Evolutionary conservation across 805 yeast genomes (phyloP), one percentile per base, ranked within the genome.

Genomic region (Cyberlindnera suaveolens): DNA sequence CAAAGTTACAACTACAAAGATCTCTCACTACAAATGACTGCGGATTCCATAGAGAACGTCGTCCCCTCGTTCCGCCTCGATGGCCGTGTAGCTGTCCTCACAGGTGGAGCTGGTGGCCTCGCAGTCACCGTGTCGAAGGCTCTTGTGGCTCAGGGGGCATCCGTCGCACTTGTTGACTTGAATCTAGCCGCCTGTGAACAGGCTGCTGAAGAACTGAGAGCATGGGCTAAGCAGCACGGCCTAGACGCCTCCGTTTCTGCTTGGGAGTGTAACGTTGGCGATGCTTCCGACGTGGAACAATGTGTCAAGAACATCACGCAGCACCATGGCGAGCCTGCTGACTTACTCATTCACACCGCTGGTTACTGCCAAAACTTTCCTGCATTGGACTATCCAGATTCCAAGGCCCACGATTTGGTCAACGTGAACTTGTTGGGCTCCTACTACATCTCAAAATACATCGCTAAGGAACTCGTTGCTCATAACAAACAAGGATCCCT

Each of bases 21-120:
- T 15, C 34, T 20, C 34, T 31, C 41, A 30, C 34, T 17, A 15
- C n/a, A 11, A 44, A 51, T 51, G 54, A 51, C 54, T 13, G 38
- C 45, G 18, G 53, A 50, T 33, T 30, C 58, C 37, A 46, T 57
- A 40, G 51, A 45, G 6, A 46, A 49, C 42, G 44, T 57, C 35
- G 57, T 82, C 26, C 89, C 88, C 48, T 68, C 62, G 44, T 82
- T 80, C 63, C 74, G 85, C 66, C 69, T 81, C 48, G 87, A 80
- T 57, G 84, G 83, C 46, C 77, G 80, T 58, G 68, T 82, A 43
- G 87, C 88, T 34, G 71, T 85, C 36, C 67, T 85, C 49, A 85
- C 93, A 31, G 93, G 93, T 38, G 93, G 90, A 8, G 81, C 88
- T 31, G 93, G 93, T 38, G 91, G 90, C 15, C 67, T 85, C 52